Base-by-base conservation (phyloP, 2,329 filamentous ascomycete genomes). In the Colletotrichum melonis region DNA sequence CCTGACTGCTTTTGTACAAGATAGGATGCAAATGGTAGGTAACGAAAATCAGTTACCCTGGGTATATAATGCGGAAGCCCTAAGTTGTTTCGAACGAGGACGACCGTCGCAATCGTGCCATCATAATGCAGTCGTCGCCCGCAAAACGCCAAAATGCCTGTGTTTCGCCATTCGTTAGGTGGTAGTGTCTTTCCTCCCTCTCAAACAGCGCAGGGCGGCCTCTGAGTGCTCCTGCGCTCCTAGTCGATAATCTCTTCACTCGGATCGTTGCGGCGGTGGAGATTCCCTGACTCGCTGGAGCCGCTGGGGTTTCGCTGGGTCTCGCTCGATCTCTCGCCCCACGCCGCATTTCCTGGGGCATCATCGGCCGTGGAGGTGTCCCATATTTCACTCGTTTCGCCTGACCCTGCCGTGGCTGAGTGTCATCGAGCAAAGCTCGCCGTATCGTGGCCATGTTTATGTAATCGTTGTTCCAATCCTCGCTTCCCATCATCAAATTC, bases 51-150 rank as follows among this genome's bases (percentile, higher is more conserved):
- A 66, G 57, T 64, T 35, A 46, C 60, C 57, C 38, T 73, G 71
- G 71, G 71, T 73, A 71, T 73, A 70, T 62, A 54, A 71, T 70
- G 71, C 71, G 49, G 70, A 73, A 38, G 60, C 46, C 60, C 67
- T 30, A 32, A 26, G 28, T 26, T 55, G 19, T 56, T 65, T 62
- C 67, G 24, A 38, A 58, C 46, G 52, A 62, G 49, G 60, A 32
- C 67, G 35, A 16, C 35, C 60, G 66, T 57, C 22, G 38, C 46
- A 49, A 30, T 73, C 66, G 42, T 73, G 22, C 55, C 67, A 30
- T 70, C 60, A 35, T 65, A 52, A 65, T 38, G 28, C 28, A 49
- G 35, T 60, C 30, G 56, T 56, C 6, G 38, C 42, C 22, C 42
- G 67, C 56, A 46, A 60, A 62, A 73, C 56, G 22, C 67, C 60